Evolutionary conservation across 305 asterid genomes (phyloP).

Genomic region (Fraxinus platypoda): DNA sequence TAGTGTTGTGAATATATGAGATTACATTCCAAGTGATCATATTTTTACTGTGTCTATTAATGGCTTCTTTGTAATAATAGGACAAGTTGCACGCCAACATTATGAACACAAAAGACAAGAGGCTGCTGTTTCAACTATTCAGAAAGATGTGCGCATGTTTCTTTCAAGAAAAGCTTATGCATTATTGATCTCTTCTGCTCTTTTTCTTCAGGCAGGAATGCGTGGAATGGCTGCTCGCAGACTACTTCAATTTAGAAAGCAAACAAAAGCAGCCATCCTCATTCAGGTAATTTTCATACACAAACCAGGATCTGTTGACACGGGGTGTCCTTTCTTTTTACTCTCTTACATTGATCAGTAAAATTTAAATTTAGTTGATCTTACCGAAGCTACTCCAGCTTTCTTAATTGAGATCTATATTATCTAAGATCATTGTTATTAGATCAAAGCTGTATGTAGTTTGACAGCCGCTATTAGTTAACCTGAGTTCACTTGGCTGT

Average conservation of each 20-base stretch:
- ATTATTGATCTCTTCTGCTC: constrained; percentile 44
- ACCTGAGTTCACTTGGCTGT: background rate
- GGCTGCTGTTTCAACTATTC: constrained; percentile 70
- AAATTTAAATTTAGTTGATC: background rate
- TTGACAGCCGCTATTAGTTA: background rate
- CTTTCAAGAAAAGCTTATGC: constrained; percentile 46
- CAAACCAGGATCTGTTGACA: background rate
- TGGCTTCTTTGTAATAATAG: constrained; percentile 32
- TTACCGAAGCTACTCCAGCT: constrained; percentile 8
- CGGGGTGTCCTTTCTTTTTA: constrained; percentile 9
- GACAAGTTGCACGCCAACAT: constrained; percentile 54
- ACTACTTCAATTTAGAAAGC: constrained; percentile 45
- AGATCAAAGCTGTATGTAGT: background rate
- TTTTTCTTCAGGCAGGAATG: constrained; percentile 62
- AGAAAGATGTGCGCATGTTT: constrained; percentile 60
- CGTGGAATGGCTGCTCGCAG: constrained; percentile 63
- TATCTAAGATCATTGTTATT: background rate
- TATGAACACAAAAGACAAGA: constrained; percentile 53
- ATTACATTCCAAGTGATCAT: constrained; percentile 8
- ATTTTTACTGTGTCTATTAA: constrained; percentile 8
- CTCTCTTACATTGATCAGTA: background rate
- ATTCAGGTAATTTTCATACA: constrained; percentile 55
- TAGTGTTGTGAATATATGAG: constrained; percentile 2
- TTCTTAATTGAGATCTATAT: background rate
- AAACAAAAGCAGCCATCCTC: constrained; percentile 44